Evolutionary conservation across 2,329 filamentous ascomycete species (phyloP), one percentile per base, ranked within the genome.

Genomic region (Parastagonospora avenae): DNA sequence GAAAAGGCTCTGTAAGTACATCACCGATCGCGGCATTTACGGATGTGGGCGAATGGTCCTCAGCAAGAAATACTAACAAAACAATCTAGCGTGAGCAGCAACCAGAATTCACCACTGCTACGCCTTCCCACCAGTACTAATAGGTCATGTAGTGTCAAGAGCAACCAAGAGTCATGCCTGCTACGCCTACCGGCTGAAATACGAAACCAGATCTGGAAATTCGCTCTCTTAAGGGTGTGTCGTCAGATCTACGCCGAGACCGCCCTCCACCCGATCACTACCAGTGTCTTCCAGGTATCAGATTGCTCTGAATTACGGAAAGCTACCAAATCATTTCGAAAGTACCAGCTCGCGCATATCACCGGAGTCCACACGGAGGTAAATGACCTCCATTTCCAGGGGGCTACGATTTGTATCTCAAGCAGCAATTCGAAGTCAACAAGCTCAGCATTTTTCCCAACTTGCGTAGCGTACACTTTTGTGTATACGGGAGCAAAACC

Each of bases 201-300:
- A 24, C 19, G 5, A 11, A 14, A 33, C 32, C 12, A 11, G 10
- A 12, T 33, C 5, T 14, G 12, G 32, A 12, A 10, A 33, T 27
- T 42, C 5, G 27, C 42, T 10, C 55, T 58, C 31, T 35, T 58
- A 5, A 32, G 29, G 4, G 37, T 35, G 10, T 55, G 52, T 14
- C 53, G 60, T 24, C 55, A 62, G n/a, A 54, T 58, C 11, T 56
- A 61, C 29, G 27, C 30, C 7, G 58, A 58, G 28, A 36, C 57
- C 10, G 43, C 46, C 1, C 2, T 15, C 2, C 30, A 56, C 8
- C 45, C 56, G 6, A 28, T 47, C 3, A 15, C 27, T n/a, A 39
- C 19, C 19, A 57, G 12, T 12, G 24, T 1, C 2, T 45, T 52
- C 30, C 14, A 36, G 4, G n/a, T 12, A 4, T 1, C 46, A 19